Conservation (phyloP, 192 early-diverging fungal genomes). For the Thamnidium elegans region DNA sequence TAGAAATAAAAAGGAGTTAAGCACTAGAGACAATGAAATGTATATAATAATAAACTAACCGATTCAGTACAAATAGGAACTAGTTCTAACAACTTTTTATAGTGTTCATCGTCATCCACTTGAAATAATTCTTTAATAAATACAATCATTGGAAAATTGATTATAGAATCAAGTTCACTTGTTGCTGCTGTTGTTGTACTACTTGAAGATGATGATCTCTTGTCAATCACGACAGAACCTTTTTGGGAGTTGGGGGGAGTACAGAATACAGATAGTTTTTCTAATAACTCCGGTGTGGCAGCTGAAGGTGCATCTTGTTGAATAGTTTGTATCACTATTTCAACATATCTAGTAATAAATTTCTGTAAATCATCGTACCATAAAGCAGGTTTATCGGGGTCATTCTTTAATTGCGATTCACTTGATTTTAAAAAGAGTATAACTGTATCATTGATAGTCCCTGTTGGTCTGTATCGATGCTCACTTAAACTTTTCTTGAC, state of each 20-base stretch:
- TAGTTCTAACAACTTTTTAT: constrained; percentile 39
- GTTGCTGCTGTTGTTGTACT: constrained; percentile 6
- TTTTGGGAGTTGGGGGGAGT: constrained; percentile 4
- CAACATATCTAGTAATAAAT: constrained; percentile 41
- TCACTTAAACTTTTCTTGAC: constrained; percentile 35
- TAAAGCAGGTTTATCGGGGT: constrained; percentile 21
- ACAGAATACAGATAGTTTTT: constrained; percentile 18
- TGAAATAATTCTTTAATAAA: constrained; percentile 43
- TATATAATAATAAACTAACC: constrained; percentile 15
- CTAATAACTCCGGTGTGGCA: constrained; percentile 31
- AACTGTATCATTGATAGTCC: constrained; percentile 45
- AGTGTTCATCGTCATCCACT: constrained; percentile 36
- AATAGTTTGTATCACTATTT: constrained; percentile 41
- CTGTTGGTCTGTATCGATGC: constrained; percentile 33
- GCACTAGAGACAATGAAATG: neutral
- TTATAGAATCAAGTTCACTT: neutral
- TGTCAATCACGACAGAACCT: constrained; percentile 1
- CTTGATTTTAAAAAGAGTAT: constrained; percentile 43
- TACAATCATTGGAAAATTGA: constrained; percentile 17
- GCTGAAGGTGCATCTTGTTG: constrained; percentile 36
- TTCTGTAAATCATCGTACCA: constrained; percentile 37
- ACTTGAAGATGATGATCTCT: neutral
- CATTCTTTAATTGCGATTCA: constrained; percentile 24
- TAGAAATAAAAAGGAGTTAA: neutral
- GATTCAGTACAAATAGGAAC: constrained; percentile 42